Base-by-base conservation (phyloP, 352 stramenopile genomes). In the Globisporangium apiculatum region DNA sequence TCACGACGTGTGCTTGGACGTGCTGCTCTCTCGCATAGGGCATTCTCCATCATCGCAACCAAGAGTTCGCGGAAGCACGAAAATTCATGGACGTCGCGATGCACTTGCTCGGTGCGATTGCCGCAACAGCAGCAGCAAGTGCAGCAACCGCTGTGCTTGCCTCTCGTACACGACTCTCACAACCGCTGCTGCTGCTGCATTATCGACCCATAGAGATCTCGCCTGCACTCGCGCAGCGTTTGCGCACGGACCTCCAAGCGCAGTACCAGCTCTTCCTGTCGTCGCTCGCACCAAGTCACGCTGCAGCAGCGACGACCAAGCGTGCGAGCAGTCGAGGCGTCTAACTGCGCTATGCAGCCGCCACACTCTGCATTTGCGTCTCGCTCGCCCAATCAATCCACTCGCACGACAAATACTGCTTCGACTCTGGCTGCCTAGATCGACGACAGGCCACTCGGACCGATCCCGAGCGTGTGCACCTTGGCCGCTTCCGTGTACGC, bases 401-500 rank as follows among this genome's bases (percentile, higher is more conserved):
- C 24, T 31, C 24, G 24, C 3, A 31, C 24, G 24, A 2, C 24
- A 31, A 31, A 31, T 2, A 31, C 24, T 31, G 24, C 24, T 31
- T 31, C 3, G 24, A 49, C 46, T 79, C 60, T 84, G 51, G 75
- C 71, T 46, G 85, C 73, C 51, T 79, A 88, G 42, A 89, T 67
- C 52, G 82, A 63, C 55, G 64, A 63, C n/a, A 71, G 63, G 41
- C 63, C 67, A 49, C 76, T 68, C 48, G 64, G 68, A 9, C 62
- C 69, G 12, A 88, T 58, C 31, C 83, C 81, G 47, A 69, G 55
- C 31, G 74, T 72, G 48, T 92, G 79, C 36, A 76, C 69, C 58
- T 92, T 92, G 6, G 86, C 73, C 17, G 86, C 83, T 15, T 92
- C 79, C 52, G 89, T 71, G 56, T 95, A 95, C 7, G 79, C 68